Base-by-base conservation (phyloP, 345 rosid genomes). In the Euphorbia peplus region DNA sequence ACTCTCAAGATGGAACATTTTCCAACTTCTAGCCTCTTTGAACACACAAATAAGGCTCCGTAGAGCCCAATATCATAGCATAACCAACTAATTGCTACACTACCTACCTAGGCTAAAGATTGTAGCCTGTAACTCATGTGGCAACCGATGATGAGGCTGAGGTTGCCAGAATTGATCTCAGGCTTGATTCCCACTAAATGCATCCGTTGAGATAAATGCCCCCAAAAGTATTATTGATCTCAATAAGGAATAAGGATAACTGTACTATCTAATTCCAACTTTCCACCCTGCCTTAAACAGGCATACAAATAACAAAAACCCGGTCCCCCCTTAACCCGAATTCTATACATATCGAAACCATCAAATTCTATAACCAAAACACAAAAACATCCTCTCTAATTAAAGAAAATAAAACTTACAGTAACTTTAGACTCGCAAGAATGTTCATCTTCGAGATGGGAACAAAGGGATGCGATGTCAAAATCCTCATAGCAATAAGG, bases 371-470 rank as follows among this genome's bases (percentile, higher is more conserved):
- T 32, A 62, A 41, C 25, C 41, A 37, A 6, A 60, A 19, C 37
- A 32, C 37, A 6, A 32, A 32, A 32, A 32, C 37, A 32, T 32
- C 3, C 37, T 32, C 6, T 32, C 37, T 32, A 2, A 2, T 32
- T 32, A 6, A 32, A 32, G 37, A 32, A 32, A 32, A 32, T 2
- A 32, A 19, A 32, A 69, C 86, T 64, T 41, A 85, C 88, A 57
- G 86, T 73, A 47, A 67, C 81, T 60, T 69, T 82, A 19, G 88
- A 82, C 42, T 85, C 88, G 78, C 74, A 78, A 5, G 88, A 76
- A 71, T 85, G 89, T 67, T 85, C 87, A 48, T 85, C 89, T 79
- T 83, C 89, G 67, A 83, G 89, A 70, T 85, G 87, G 19, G 84
- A 83, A 70, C 89, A 83, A 13, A 85, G 73, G 52, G 89, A 85